Percentiles rank a stretch among this genome's conserved stretches.
Evolutionary conservation across 2,329 filamentous ascomycete species (phyloP).

Genomic region (Tolypocladium tundrense): DNA sequence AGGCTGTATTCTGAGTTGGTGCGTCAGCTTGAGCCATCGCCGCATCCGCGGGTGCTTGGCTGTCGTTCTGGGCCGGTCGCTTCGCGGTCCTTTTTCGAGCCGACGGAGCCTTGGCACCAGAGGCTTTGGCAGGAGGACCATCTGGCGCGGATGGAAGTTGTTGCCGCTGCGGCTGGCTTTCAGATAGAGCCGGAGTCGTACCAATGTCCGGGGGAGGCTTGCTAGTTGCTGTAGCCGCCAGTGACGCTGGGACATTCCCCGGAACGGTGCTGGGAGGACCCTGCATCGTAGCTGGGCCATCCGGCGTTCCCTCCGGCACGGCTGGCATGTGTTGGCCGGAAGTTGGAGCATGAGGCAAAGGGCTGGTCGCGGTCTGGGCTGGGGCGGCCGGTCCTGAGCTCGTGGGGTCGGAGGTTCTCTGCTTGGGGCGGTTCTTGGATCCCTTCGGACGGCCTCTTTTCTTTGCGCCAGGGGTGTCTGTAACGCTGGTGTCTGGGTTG

Average conservation of each 20-base stretch:
- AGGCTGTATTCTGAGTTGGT: conserved; percentile 1
- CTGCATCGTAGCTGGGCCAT: not conserved
- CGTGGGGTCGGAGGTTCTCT: not conserved
- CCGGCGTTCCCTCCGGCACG: not conserved
- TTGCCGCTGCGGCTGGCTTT: not conserved
- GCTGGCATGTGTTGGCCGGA: not conserved
- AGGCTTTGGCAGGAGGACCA: not conserved
- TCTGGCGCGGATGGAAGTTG: not conserved
- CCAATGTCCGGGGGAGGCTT: not conserved
- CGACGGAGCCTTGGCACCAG: not conserved
- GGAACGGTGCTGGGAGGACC: not conserved
- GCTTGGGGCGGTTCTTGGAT: conserved; percentile 31
- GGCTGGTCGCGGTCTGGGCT: conserved; percentile 1
- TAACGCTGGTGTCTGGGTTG: conserved; percentile 7
- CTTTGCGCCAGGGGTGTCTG: conserved; percentile 13
- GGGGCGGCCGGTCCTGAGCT: not conserved
- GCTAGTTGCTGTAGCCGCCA: not conserved
- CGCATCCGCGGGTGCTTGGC: not conserved
- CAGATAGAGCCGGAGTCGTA: not conserved
- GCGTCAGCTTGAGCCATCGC: not conserved
- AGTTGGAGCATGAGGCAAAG: conserved; percentile 1
- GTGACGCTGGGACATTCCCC: not conserved
- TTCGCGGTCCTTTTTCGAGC: not conserved
- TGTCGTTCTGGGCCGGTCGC: conserved; percentile 1
- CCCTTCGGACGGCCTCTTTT: conserved; percentile 34